phyloP scores from a whole-genome alignment of 306 rosid genomes.

The Sesbania bispinosa region DNA sequence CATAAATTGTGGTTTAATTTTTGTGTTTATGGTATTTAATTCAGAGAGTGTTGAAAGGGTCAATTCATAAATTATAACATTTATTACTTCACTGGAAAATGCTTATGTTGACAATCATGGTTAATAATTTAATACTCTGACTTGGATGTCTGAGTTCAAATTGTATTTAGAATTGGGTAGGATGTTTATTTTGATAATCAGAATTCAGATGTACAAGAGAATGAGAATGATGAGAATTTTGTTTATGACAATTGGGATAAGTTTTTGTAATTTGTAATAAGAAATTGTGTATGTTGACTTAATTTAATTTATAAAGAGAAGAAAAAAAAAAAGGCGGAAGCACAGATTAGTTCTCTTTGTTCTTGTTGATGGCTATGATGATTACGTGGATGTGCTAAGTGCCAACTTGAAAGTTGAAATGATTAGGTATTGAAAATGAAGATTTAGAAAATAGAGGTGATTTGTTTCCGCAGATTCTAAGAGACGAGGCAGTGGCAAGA shows the following conservation, averaged over 20 bases:
- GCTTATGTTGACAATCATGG: slow-evolving; percentile 1
- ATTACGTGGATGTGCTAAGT: slow-evolving; percentile 24
- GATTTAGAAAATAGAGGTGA: slow-evolving; percentile 49
- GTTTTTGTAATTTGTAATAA: background rate
- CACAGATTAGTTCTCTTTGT: background rate
- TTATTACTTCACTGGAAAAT: background rate
- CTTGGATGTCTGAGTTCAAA: background rate
- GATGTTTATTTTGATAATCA: background rate
- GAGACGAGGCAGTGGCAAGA: slow-evolving; percentile 83
- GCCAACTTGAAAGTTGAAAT: slow-evolving; percentile 33
- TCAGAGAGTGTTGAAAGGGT: background rate
- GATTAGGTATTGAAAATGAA: slow-evolving; percentile 52
- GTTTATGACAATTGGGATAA: background rate
- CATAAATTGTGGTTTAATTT: background rate
- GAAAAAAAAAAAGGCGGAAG: background rate
- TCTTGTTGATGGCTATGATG: slow-evolving; percentile 9
- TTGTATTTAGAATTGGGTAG: background rate
- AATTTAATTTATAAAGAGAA: background rate
- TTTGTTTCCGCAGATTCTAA: slow-evolving; percentile 65
- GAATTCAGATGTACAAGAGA: background rate
- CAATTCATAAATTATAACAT: background rate
- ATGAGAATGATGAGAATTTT: background rate
- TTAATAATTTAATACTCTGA: background rate
- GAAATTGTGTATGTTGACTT: background rate
- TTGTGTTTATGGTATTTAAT: background rate